Evolutionary conservation across 2,329 filamentous ascomycete species (phyloP), one percentile per base, ranked within the genome.

Genomic region (Colletotrichum neosansevieriae): DNA sequence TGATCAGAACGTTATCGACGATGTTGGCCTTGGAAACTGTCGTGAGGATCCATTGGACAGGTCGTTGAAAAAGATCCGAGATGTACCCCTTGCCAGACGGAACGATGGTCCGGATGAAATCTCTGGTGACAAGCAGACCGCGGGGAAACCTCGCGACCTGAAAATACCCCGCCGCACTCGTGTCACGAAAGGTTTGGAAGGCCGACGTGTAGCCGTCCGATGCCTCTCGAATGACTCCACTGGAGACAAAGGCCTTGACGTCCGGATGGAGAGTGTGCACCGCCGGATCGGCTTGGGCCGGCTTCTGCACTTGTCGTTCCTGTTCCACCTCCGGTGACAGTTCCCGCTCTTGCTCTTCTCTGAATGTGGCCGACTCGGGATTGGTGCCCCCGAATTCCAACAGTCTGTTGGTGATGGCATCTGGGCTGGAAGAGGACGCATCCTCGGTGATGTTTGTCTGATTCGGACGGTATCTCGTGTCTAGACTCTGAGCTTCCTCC

Each of bases 271-370:
- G 11, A 0, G 0, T 2, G 51, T 91, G 86, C 0, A 9, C 1
- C 0, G 70, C 73, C 0, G 89, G 81, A 0, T 72, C 42, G 1
- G 80, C 79, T 0, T 75, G 64, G 0, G 75, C 72, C 0, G 88
- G 86, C 1, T 79, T 79, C 70, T 91, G 79, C 0, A 87, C 71
- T 56, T 91, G 78, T 1, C 83, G 79, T 72, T 93, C 88, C 29
- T 85, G 77, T 71, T 93, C 88, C 1, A 87, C 83, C 69, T 94
- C 90, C 0, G 88, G 88, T 0, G 87, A 82, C 0, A 93, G 79
- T 70, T 93, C 91, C 0, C 90, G 82, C 73, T 93, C 91, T 71
- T 93, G 89, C 65, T 93, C 91, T 72, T 92, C 89, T 3, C 86
- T 78, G 0, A 92, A 76, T 0, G 78, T 76, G 0, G 80, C 78